Percentiles rank a stretch among this genome's conserved stretches.
phyloP scores from a whole-genome alignment of 441 rosid genomes.

The Syzygium malaccense region DNA sequence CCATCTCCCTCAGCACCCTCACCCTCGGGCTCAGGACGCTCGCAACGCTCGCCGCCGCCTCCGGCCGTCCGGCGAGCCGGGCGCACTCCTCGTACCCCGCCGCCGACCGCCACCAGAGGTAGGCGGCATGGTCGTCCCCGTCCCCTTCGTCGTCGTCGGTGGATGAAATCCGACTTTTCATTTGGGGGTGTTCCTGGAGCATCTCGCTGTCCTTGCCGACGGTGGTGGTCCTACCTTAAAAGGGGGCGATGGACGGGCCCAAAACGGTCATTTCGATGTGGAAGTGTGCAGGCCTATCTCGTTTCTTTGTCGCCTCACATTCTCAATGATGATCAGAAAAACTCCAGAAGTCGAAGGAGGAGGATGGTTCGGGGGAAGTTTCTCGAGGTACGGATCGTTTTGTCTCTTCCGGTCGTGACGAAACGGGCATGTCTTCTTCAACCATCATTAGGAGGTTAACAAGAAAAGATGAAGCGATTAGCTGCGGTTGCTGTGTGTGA shows the following conservation, averaged over 20 bases:
- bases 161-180: constrained; percentile 29
- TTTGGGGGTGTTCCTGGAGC: background rate
- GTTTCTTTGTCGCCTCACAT: background rate
- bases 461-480: background rate
- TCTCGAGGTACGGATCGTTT: background rate
- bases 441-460: background rate
- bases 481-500: background rate
- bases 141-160: constrained; percentile 24
- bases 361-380: background rate
- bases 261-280: background rate
- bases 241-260: background rate
- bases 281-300: background rate
- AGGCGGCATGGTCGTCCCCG: constrained; percentile 8
- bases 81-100: constrained; percentile 30
- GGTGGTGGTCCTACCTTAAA: background rate
- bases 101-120: constrained; percentile 50
- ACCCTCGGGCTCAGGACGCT: constrained; percentile 31
- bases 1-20: constrained; percentile 35
- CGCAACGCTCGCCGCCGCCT: constrained; percentile 1
- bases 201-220: background rate
- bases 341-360: background rate
- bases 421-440: background rate
- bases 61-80: constrained; percentile 21
- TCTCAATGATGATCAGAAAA: background rate
- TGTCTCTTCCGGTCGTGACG: background rate